phyloP scores from a whole-genome alignment of 2,329 filamentous ascomycete species.

The Xylaria sp. region DNA sequence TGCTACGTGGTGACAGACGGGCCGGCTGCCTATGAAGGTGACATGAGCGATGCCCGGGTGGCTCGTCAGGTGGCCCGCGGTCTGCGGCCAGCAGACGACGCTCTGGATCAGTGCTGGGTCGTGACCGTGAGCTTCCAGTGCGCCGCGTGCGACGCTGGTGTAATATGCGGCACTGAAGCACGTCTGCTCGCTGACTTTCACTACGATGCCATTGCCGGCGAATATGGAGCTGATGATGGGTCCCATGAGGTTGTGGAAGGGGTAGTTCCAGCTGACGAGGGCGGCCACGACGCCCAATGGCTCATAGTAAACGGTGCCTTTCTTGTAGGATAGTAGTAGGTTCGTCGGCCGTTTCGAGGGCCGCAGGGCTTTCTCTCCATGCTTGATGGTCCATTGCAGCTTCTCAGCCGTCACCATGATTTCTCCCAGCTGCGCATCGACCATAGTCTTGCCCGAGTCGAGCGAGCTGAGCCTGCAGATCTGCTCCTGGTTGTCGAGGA shows the following conservation, averaged over 20 bases:
- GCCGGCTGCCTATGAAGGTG: conserved; percentile 93
- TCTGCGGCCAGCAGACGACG: conserved; percentile 87
- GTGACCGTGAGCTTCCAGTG: conserved; percentile 84
- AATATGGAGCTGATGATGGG: conserved; percentile 93
- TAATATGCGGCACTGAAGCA: conserved; percentile 93
- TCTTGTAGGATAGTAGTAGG: conserved; percentile 94
- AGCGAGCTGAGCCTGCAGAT: conserved; percentile 88
- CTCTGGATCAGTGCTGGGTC: conserved; percentile 84
- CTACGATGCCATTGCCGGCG: conserved; percentile 88
- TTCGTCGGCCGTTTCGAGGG: conserved; percentile 84
- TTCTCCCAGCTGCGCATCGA: conserved; percentile 94
- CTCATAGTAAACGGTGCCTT: conserved; percentile 89
- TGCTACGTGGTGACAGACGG: conserved; percentile 88
- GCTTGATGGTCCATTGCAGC: conserved; percentile 90
- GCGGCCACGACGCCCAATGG: conserved; percentile 92
- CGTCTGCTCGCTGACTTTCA: conserved; percentile 95
- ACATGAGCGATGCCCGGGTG: conserved; percentile 87
- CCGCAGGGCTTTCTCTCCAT: conserved; percentile 84
- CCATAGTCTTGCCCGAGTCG: conserved; percentile 95
- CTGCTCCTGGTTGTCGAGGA: conserved; percentile 88
- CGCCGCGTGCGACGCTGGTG: conserved; percentile 78
- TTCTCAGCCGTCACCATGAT: conserved; percentile 95
- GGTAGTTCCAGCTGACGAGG: conserved; percentile 96
- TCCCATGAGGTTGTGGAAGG: conserved; percentile 93
- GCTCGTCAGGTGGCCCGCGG: conserved; percentile 83